Conservation (phyloP, 306 rosid species). For the Astragalus membranaceus region DNA sequence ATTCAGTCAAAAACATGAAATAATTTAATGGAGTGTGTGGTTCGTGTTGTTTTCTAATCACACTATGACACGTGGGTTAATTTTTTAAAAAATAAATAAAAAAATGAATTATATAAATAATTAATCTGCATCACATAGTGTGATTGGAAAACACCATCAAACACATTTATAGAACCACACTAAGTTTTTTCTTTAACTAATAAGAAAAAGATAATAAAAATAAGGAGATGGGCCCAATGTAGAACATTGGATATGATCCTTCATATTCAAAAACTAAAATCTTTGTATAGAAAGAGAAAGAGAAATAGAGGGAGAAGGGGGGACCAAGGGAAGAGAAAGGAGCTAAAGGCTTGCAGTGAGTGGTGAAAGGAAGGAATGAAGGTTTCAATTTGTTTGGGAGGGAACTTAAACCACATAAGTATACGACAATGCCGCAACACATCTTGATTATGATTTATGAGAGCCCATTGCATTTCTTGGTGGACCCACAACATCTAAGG, state of each 20-base stretch:
- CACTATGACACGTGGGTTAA: background rate
- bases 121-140: too few relatives aligned
- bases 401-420: constrained; percentile 16
- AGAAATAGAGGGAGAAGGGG: background rate
- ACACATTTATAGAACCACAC: too few relatives aligned
- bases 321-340: constrained; percentile 33
- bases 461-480: background rate
- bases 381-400: constrained; percentile 31
- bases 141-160: too few relatives aligned
- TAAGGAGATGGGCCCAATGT: background rate
- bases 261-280: constrained; percentile 29
- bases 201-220: background rate
- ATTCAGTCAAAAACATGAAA: too few relatives aligned
- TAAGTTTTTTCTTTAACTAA: too few relatives aligned
- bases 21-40: too few relatives aligned
- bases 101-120: too few relatives aligned
- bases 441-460: background rate
- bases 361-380: background rate
- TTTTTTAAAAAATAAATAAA: background rate
- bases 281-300: background rate
- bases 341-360: constrained; percentile 14
- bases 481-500: constrained; percentile 20
- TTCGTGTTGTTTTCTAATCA: too few relatives aligned
- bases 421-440: background rate
- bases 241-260: constrained; percentile 33